Percentiles rank a stretch among this genome's conserved stretches.
phyloP scores from a whole-genome alignment of 345 rosid genomes.

The Hibiscus tridactylites region DNA sequence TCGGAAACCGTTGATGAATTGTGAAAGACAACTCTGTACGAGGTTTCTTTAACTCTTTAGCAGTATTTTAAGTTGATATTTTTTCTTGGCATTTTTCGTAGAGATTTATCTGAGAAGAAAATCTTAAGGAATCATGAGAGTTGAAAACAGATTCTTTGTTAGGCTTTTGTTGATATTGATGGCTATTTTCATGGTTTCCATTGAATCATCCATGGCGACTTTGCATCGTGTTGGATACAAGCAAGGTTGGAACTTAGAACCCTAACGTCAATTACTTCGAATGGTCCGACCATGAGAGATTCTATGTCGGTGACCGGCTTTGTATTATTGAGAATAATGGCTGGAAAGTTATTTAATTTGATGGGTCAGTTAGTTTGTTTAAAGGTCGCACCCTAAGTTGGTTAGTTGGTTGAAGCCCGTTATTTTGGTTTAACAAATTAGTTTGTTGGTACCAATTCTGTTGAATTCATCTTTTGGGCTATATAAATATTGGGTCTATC shows the following conservation, averaged over 20 bases:
- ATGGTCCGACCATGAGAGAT: slow-evolving; percentile 22
- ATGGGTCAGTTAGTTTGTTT: too few species aligned
- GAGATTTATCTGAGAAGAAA: not conserved
- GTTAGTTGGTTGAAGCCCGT: too few species aligned
- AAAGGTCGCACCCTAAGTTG: too few species aligned
- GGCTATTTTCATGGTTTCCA: not conserved
- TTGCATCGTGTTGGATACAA: slow-evolving; percentile 28
- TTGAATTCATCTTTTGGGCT: too few species aligned
- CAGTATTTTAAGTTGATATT: not conserved
- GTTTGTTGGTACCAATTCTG: too few species aligned
- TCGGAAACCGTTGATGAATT: not conserved
- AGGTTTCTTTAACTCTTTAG: not conserved
- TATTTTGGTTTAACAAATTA: too few species aligned
- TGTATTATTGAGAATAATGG: slow-evolving; percentile 7
- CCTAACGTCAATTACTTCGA: slow-evolving; percentile 23
- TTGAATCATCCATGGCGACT: not conserved
- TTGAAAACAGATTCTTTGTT: not conserved
- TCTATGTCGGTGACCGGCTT: slow-evolving; percentile 36
- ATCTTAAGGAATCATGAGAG: not conserved
- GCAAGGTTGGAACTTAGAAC: slow-evolving; percentile 15
- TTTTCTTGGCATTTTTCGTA: not conserved
- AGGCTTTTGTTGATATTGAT: not conserved
- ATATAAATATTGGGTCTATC: too few species aligned
- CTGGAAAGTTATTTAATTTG: too few species aligned
- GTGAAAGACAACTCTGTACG: not conserved